These are phyloP conservation scores for Boletales sp. DNA, from an alignment of 768 basidiomycete genomes.

Conservation along the genomic window DNA sequence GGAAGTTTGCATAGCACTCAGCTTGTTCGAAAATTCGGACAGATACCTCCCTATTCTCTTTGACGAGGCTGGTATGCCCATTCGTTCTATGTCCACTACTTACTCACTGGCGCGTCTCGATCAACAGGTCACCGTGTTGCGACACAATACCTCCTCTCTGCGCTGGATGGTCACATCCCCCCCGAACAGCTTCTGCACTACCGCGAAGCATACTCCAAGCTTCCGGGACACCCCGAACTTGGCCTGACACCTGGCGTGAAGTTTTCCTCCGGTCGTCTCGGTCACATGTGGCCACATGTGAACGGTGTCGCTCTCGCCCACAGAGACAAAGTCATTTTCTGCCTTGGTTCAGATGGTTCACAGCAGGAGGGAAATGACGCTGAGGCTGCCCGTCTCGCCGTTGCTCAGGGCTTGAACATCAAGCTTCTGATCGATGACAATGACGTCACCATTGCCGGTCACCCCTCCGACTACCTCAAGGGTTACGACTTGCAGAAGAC, in stretches of 20 bases:
- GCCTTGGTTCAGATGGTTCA: slow-evolving; percentile 85
- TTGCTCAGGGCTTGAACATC: slow-evolving; percentile 78
- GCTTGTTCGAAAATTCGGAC: slow-evolving; percentile 61
- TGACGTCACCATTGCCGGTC: slow-evolving; percentile 90
- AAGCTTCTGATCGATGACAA: slow-evolving; percentile 89
- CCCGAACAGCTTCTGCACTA: slow-evolving; percentile 80
- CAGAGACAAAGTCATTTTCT: slow-evolving; percentile 72
- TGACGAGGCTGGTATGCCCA: slow-evolving; percentile 72
- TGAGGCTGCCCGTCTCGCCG: slow-evolving; percentile 84
- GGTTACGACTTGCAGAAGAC: slow-evolving; percentile 73
- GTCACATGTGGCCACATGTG: slow-evolving; percentile 87
- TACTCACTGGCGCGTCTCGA: neutral
- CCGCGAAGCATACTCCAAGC: slow-evolving; percentile 80
- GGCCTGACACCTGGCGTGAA: slow-evolving; percentile 91
- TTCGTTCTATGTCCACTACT: neutral
- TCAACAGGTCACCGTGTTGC: slow-evolving; percentile 76
- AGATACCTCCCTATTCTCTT: slow-evolving; percentile 69
- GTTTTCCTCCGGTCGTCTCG: slow-evolving; percentile 90
- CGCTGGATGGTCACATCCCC: slow-evolving; percentile 68
- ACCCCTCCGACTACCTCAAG: slow-evolving; percentile 81
- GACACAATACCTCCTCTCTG: slow-evolving; percentile 82
- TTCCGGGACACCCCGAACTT: slow-evolving; percentile 87
- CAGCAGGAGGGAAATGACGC: slow-evolving; percentile 92
- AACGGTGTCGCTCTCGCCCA: slow-evolving; percentile 84
- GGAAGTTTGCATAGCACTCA: slow-evolving; percentile 76